phyloP scores from a whole-genome alignment of 2,329 filamentous ascomycete species.

The Berkeleyomyces rouxiae region DNA sequence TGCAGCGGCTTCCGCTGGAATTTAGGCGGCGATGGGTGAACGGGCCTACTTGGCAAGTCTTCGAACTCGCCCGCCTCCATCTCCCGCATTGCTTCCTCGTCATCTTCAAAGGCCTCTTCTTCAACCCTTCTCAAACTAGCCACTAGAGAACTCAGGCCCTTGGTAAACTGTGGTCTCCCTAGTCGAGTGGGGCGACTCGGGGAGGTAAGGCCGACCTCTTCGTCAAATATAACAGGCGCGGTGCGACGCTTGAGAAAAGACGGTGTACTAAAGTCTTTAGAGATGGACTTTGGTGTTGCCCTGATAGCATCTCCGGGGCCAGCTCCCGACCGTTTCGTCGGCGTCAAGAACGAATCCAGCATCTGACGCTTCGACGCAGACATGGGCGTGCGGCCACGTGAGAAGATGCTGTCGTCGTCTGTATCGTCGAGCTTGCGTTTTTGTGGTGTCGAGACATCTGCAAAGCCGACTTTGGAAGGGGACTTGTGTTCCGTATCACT shows the following conservation, averaged over 20 bases:
- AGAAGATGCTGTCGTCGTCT: slow-evolving; percentile 15
- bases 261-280: slow-evolving; percentile 49
- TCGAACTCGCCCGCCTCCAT: slow-evolving; percentile 35
- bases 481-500: slow-evolving; percentile 29
- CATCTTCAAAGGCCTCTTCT: slow-evolving; percentile 54
- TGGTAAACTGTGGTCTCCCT: slow-evolving; percentile 44
- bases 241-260: slow-evolving; percentile 39
- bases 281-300: slow-evolving; percentile 32
- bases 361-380: slow-evolving; percentile 43
- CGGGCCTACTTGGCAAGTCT: slow-evolving; percentile 1
- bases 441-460: slow-evolving; percentile 26
- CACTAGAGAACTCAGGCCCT: slow-evolving; percentile 59
- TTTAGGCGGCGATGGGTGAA: slow-evolving; percentile 12
- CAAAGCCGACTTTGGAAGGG: slow-evolving; percentile 5
- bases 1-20: slow-evolving; percentile 14
- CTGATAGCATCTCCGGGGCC: slow-evolving; percentile 18
- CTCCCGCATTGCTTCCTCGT: slow-evolving; percentile 58
- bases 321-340: slow-evolving; percentile 33
- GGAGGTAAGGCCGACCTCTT: neutral
- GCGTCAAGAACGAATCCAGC: slow-evolving; percentile 49
- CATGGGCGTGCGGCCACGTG: slow-evolving; percentile 32
- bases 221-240: neutral
- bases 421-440: slow-evolving; percentile 22
- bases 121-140: slow-evolving; percentile 52
- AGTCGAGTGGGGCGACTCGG: slow-evolving; percentile 28